Evolutionary conservation across 2,329 filamentous ascomycete species (phyloP), one percentile per base, ranked within the genome.

Genomic region (Aspergillus texensis): DNA sequence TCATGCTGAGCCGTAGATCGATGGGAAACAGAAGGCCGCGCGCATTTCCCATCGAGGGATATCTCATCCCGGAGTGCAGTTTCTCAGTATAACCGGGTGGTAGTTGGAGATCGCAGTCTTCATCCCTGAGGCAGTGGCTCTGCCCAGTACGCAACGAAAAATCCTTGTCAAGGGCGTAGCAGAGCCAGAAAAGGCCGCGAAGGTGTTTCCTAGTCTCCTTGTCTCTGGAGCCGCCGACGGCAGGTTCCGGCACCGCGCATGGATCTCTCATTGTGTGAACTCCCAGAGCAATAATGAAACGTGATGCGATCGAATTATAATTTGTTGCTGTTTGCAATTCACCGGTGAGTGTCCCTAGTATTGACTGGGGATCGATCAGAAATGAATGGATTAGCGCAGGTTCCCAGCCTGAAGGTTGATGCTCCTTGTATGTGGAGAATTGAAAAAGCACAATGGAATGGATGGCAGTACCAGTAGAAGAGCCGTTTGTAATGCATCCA

Each of bases 111-210:
- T 84, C 81, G 63, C 82, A 84, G 61, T 82, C 77, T 19, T 80
- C 78, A 52, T 83, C 81, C 19, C 74, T 70, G n/a, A 84, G 79
- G 3, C 76, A 70, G 0, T 83, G 83, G 0, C 82, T 82, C 41
- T 83, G 82, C 0, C 82, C 81, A 0, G 78, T 81, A 1, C 83
- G 79, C 0, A 86, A 72, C 0, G 81, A 75, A 11, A 85, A 77
- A 10, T 85, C 83, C 62, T 84, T 85, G 67, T 86, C 84, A 19
- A 83, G 73, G 9, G 74, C 72, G 61, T 84, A 85, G 57, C 79
- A 80, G 9, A 85, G 65, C 83, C 83, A 86, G 65, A 85, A 86
- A 0, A 84, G 32, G n/a, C 68, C 65, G 3, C 70, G 67, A 14
- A 65, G 62, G 56, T 71, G 69, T 10, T 62, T 16, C 32, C 32